These are phyloP conservation scores for Lachancea thermotolerans DNA, from an alignment of 805 yeast species.

Conservation along the genomic window DNA sequence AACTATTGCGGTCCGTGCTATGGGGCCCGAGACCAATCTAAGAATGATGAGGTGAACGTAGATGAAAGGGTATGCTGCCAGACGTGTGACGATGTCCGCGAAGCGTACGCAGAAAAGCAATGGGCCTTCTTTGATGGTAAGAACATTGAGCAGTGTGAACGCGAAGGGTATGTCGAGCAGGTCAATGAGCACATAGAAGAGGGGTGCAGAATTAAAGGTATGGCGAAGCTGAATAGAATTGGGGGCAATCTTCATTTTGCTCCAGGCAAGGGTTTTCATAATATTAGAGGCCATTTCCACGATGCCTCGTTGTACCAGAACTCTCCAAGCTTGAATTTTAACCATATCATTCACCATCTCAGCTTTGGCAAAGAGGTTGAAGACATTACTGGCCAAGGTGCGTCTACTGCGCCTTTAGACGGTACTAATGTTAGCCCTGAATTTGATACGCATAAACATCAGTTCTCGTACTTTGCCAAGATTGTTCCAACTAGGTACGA, in stretches of 20 bases:
- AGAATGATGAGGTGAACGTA: constrained; percentile 34
- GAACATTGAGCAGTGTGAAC: constrained; percentile 83
- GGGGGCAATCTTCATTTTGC: constrained; percentile 93
- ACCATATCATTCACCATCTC: constrained; percentile 72
- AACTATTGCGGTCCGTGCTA: constrained; percentile 83
- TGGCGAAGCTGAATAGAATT: constrained; percentile 72
- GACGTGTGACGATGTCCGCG: constrained; percentile 71
- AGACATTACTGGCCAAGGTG: constrained; percentile 38
- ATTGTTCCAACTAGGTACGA: constrained; percentile 88
- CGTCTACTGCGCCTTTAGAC: constrained; percentile 50
- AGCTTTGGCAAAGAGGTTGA: constrained; percentile 56
- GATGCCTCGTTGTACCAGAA: constrained; percentile 69
- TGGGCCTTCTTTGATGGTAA: constrained; percentile 93
- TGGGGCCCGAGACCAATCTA: constrained; percentile 63
- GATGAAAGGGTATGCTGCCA: constrained; percentile 65
- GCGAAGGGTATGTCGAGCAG: constrained; percentile 71
- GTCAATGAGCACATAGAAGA: constrained; percentile 57
- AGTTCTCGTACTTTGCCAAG: constrained; percentile 73
- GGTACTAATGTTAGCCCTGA: constrained; percentile 34
- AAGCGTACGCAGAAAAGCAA: constrained; percentile 66
- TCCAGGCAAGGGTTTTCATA: constrained; percentile 75
- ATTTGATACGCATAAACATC: constrained; percentile 47
- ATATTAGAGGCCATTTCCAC: constrained; percentile 62
- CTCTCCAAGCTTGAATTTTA: constrained; percentile 59
- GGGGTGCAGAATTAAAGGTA: constrained; percentile 85